phyloP scores from a whole-genome alignment of 805 yeast genomes.

The Pachysolen tannophilus region DNA sequence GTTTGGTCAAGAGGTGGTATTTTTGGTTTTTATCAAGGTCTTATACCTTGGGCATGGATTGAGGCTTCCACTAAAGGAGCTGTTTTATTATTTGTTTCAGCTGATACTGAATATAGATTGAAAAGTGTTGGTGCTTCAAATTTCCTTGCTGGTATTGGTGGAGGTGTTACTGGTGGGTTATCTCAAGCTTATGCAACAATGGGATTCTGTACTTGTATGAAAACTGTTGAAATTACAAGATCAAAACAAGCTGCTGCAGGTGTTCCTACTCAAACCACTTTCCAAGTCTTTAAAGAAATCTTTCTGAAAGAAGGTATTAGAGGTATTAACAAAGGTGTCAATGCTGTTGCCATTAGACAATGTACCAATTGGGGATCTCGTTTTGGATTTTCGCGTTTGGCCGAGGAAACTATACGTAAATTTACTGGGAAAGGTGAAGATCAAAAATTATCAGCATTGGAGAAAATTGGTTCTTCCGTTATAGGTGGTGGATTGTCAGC shows the following conservation, averaged over 20 bases:
- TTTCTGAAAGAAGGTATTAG: conserved; percentile 80
- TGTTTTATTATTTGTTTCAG: conserved; percentile 81
- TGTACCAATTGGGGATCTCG: conserved; percentile 99
- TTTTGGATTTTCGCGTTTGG: conserved; percentile 85
- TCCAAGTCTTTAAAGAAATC: conserved; percentile 81
- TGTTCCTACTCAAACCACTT: conserved; percentile 63
- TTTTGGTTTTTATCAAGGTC: conserved; percentile 90
- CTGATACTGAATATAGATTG: conserved; percentile 82
- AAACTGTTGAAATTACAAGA: conserved; percentile 96
- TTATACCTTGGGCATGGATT: conserved; percentile 99
- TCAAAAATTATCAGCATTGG: conserved; percentile 60
- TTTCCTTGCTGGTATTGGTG: conserved; percentile 84
- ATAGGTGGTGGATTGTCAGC: conserved; percentile 97
- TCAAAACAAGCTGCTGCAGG: conserved; percentile 70
- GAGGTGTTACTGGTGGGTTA: conserved; percentile 94
- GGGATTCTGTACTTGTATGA: conserved; percentile 99
- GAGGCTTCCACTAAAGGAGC: conserved; percentile 99
- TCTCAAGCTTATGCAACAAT: conserved; percentile 94
- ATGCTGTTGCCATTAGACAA: conserved; percentile 50
- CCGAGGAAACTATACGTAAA: conserved; percentile 75
- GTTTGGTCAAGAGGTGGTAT: conserved; percentile 95
- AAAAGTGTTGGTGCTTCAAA: conserved; percentile 62
- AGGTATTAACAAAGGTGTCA: conserved; percentile 70
- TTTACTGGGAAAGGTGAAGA: conserved; percentile 51
- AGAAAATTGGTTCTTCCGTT: conserved; percentile 78